Base-by-base conservation (phyloP, 225 moss, liverwort and hornwort species). In the Asterella californica region DNA sequence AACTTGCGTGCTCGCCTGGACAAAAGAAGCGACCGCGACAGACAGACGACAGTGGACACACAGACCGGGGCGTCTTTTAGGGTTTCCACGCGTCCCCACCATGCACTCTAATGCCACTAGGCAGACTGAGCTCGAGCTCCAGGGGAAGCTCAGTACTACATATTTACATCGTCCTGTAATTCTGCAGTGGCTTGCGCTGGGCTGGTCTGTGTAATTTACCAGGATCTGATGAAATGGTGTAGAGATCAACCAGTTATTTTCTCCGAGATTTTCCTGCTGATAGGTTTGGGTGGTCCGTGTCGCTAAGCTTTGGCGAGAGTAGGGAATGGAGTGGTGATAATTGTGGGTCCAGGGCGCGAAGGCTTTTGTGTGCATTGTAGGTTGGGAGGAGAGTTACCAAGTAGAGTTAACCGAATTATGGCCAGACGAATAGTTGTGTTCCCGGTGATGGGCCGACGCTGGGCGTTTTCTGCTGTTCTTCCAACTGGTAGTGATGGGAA, bases 391-490 rank as follows among this genome's bases (percentile, higher is more conserved):
- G 29, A 29, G n/a, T n/a, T n/a, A n/a, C n/a, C n/a, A n/a, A n/a
- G 32, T 25, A 74, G 46, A 64, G 25, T 17, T 18, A 45, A 46
- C 17, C 12, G 78, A 38, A 61, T 42, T 48, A 78, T 79, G 79
- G 79, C 79, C 10, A 69, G 82, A 30, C 66, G 81, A 15, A 83
- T 88, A 47, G 83, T 88, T 45, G 87, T 88, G 78, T 88, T 88
- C 59, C 87, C 87, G 0, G 87, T 85, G 6, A 76, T 84, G 78
- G 84, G 87, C 0, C 78, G 87, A 64, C 80, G 85, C n/a, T 88
- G 87, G 87, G 87, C 87, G 5, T 88, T 88, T 64, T 79, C 78
- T 22, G 70, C 85, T 24, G 80, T 84, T 25, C 84, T 82, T 62
- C 78, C 82, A n/a, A 64, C 77, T 30, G 73, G 53, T 24, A 53